A percentile compares a stretch with the other conserved stretches of the same genome.
phyloP scores from a whole-genome alignment of 257 asterid species.

The Cordia subcordata region DNA sequence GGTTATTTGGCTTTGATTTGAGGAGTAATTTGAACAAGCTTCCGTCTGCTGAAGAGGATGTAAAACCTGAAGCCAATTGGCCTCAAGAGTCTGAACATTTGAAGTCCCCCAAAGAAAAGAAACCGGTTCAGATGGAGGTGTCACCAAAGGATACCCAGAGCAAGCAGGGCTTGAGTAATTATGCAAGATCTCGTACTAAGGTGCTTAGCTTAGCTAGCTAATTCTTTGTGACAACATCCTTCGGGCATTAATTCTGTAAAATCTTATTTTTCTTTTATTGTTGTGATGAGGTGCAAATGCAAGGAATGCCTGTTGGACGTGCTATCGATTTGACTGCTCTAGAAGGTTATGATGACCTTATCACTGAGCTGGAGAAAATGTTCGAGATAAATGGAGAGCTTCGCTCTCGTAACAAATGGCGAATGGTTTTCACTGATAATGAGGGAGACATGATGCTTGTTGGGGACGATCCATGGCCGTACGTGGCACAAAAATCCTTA shows the following conservation, averaged over 20 bases:
- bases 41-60: conserved; percentile 26
- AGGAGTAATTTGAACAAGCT: conserved; percentile 36
- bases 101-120: conserved; percentile 34
- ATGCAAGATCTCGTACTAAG: conserved; percentile 79
- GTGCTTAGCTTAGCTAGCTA: conserved; percentile 18
- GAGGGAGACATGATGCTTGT: conserved; percentile 88
- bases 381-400: conserved; percentile 74
- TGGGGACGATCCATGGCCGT: conserved; percentile 88
- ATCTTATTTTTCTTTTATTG: background rate
- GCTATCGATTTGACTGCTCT: conserved; percentile 66
- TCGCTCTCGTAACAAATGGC: conserved; percentile 54
- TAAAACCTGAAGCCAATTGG: conserved; percentile 2
- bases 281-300: conserved; percentile 69
- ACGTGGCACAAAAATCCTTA: conserved; percentile 17
- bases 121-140: conserved; percentile 23
- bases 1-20: conserved; percentile 75
- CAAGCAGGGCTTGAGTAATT: conserved; percentile 26
- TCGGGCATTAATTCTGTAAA: background rate
- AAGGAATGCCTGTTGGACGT: conserved; percentile 75
- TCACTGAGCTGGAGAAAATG: conserved; percentile 54
- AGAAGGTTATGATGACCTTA: conserved; percentile 54
- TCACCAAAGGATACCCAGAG: conserved; percentile 30
- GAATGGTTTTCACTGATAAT: conserved; percentile 62
- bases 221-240: background rate
- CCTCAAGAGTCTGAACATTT: conserved; percentile 7